A percentile compares a stretch with the other conserved stretches of the same genome.
Conservation (phyloP, 1,139 yeast species). For the Zhuliangozyma blackwelliae region DNA sequence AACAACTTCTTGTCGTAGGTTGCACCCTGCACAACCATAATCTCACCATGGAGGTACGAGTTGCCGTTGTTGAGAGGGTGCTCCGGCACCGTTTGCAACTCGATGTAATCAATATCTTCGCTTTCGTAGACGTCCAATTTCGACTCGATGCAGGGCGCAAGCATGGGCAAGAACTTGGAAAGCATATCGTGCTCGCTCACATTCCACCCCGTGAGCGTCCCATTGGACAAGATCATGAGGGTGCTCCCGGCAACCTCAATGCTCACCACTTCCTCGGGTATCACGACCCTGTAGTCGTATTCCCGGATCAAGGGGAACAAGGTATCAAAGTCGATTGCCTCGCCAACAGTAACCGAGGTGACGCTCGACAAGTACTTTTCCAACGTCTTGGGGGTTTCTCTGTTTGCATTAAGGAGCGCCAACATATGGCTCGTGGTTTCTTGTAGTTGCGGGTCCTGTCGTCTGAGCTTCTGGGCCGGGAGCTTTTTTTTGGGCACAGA, state of each 20-base stretch:
- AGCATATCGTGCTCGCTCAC: conserved; percentile 50
- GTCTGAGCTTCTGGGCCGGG: conserved; percentile 23
- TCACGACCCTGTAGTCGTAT: conserved; percentile 38
- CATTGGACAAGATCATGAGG: conserved; percentile 62
- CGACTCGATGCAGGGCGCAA: conserved; percentile 25
- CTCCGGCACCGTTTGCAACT: conserved; percentile 28
- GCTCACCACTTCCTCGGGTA: conserved; percentile 69
- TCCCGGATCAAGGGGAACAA: conserved; percentile 29
- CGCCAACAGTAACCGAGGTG: conserved; percentile 69
- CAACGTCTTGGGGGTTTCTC: conserved; percentile 18
- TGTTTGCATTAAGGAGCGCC: conserved; percentile 23
- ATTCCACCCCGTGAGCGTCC: conserved; percentile 83
- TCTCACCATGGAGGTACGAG: conserved; percentile 61
- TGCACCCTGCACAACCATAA: conserved; percentile 56
- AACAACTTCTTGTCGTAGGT: conserved; percentile 46
- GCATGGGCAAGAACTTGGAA: conserved; percentile 47
- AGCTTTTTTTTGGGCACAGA: conserved; percentile 18
- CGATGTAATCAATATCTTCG: conserved; percentile 87
- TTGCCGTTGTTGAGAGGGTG: conserved; percentile 25
- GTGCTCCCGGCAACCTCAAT: conserved; percentile 34
- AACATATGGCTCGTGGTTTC: conserved; percentile 23
- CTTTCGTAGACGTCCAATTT: conserved; percentile 56
- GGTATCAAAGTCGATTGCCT: conserved; percentile 53
- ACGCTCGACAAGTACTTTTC: conserved; percentile 28
- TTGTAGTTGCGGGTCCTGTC: conserved; percentile 20